Percentiles rank a stretch among this genome's conserved stretches.
phyloP scores from a whole-genome alignment of 2,329 filamentous ascomycete genomes.

The Raffaelea albimanens region DNA sequence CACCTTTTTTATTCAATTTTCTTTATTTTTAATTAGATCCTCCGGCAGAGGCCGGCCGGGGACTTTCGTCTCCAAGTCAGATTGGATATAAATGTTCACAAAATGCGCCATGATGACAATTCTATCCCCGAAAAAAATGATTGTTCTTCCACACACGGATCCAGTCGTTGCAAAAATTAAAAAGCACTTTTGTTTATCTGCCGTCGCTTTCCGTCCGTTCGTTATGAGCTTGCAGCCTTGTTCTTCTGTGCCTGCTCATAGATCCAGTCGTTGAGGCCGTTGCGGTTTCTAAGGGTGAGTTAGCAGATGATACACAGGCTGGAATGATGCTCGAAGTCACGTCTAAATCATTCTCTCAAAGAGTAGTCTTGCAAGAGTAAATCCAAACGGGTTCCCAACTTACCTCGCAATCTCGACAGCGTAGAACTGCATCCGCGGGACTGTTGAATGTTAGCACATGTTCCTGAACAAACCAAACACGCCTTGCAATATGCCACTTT shows the following conservation, averaged over 20 bases:
- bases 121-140: no score
- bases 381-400: no score
- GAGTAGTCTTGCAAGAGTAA: no score
- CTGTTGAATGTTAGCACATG: constrained; percentile 20
- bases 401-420: constrained; percentile 38
- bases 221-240: constrained; percentile 22
- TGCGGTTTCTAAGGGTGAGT: constrained; percentile 70
- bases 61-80: no score
- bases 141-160: no score
- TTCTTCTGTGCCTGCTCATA: constrained; percentile 70
- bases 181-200: no score
- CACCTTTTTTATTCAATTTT: not conserved
- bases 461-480: not conserved
- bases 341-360: no score
- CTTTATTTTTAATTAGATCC: no score
- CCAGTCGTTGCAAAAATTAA: no score
- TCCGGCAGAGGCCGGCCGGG: no score
- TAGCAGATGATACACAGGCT: not conserved
- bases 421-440: constrained; percentile 50
- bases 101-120: no score
- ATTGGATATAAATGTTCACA: no score
- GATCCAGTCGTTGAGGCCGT: constrained; percentile 92
- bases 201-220: constrained; percentile 4
- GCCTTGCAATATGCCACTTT: not conserved
- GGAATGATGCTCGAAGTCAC: not conserved